Conservation (phyloP, 305 asterid species). For the Solanum hybrid region DNA sequence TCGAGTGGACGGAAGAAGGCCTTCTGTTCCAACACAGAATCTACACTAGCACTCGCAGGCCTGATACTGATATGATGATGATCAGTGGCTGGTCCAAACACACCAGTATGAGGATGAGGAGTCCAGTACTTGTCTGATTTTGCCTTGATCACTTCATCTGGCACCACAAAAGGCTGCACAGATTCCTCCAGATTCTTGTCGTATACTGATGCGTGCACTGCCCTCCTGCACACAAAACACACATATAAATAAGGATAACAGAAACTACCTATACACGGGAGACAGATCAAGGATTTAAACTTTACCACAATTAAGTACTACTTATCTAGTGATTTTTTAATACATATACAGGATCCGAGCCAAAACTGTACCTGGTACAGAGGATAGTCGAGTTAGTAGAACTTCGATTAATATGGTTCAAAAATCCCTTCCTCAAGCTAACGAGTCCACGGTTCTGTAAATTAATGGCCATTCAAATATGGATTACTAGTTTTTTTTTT, state of each 20-base stretch:
- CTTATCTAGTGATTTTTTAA: background rate
- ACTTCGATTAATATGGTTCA: constrained; percentile 21
- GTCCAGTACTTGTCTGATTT: constrained; percentile 53
- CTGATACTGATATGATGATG: constrained; percentile 6
- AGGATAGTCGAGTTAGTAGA: background rate
- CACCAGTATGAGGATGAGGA: constrained; percentile 77
- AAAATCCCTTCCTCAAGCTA: constrained; percentile 43
- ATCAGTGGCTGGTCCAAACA: constrained; percentile 60
- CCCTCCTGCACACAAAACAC: constrained; percentile 30
- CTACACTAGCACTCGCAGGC: constrained; percentile 9
- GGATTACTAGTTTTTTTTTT: background rate
- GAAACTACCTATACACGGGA: background rate
- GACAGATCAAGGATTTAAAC: background rate
- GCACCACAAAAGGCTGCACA: constrained; percentile 30
- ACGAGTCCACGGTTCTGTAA: constrained; percentile 36
- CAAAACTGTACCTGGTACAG: background rate
- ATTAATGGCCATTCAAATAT: constrained; percentile 54
- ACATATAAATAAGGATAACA: background rate
- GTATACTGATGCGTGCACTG: constrained; percentile 59
- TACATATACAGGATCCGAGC: background rate
- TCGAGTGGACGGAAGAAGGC: constrained; percentile 73
- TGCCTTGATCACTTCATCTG: constrained; percentile 44
- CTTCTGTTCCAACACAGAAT: constrained; percentile 71
- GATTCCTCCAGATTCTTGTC: constrained; percentile 76
- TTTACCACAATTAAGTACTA: background rate